These are phyloP conservation scores for Boletus pseudopeckii DNA, from an alignment of 768 basidiomycete species.

Conservation along the genomic window DNA sequence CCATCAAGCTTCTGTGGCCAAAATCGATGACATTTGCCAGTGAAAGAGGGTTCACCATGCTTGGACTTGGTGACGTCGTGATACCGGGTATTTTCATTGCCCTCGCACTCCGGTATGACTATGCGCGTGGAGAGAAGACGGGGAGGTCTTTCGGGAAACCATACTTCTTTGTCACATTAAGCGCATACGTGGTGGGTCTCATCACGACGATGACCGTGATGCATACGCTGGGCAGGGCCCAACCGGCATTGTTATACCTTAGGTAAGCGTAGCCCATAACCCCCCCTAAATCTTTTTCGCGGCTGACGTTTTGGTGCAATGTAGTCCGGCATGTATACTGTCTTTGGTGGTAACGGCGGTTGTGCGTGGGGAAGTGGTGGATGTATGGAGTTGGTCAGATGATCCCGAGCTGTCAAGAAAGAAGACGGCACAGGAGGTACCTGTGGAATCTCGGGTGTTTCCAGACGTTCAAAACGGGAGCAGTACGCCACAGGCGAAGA, in stretches of 20 bases:
- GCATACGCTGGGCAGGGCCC: constrained; percentile 72
- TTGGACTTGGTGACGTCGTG: constrained; percentile 88
- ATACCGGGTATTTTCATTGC: constrained; percentile 71
- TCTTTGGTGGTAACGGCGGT: constrained; percentile 61
- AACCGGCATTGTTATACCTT: constrained; percentile 91
- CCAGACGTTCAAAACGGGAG: constrained; percentile 16
- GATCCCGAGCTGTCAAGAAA: constrained; percentile 32
- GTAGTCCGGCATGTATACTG: constrained; percentile 72
- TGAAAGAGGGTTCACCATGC: constrained; percentile 73
- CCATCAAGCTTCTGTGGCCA: constrained; percentile 90
- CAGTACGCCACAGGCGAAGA: constrained; percentile 12
- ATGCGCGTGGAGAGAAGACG: constrained; percentile 41
- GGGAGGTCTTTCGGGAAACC: constrained; percentile 52
- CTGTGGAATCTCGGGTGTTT: constrained; percentile 10
- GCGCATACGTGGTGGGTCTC: constrained; percentile 74
- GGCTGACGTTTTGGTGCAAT: neutral
- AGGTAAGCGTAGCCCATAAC: constrained; percentile 47
- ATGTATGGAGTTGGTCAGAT: constrained; percentile 74
- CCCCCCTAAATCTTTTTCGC: neutral
- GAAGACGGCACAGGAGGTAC: no score
- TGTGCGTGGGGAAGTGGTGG: constrained; percentile 62
- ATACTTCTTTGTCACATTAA: constrained; percentile 69
- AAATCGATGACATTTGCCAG: constrained; percentile 54
- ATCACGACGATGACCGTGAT: constrained; percentile 78
- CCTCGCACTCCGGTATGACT: constrained; percentile 84